Conservation (phyloP, 1,284 basidiomycete species). For the Agaricales sp. region DNA sequence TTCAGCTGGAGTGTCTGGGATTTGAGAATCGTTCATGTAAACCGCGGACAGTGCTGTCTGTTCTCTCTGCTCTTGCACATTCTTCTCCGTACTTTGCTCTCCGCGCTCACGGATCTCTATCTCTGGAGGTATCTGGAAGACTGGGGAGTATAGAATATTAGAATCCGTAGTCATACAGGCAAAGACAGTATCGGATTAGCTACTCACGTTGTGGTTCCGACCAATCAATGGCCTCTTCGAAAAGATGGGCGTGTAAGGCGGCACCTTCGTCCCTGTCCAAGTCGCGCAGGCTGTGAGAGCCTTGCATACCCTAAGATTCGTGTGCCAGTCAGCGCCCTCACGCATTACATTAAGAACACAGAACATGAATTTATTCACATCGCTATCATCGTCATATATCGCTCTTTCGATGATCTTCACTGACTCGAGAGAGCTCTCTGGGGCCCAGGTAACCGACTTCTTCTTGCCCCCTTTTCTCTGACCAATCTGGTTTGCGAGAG, state of each 20-base stretch:
- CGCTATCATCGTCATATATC: slow-evolving; percentile 74
- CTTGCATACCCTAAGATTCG: slow-evolving; percentile 49
- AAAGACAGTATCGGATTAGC: slow-evolving; percentile 8
- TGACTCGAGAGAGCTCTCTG: slow-evolving; percentile 58
- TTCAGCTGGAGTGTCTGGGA: slow-evolving; percentile 70
- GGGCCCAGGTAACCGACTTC: slow-evolving; percentile 69
- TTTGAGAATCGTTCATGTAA: slow-evolving; percentile 56
- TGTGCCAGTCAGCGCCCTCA: slow-evolving; percentile 35
- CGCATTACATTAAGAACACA: slow-evolving; percentile 32
- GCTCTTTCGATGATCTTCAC: slow-evolving; percentile 73
- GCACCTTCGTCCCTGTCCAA: slow-evolving; percentile 78
- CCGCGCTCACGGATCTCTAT: slow-evolving; percentile 46
- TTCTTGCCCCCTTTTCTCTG: slow-evolving; percentile 27
- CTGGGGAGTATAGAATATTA: slow-evolving; percentile 24
- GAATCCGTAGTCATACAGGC: slow-evolving; percentile 13
- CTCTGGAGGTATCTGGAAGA: slow-evolving; percentile 49
- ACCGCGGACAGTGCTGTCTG: slow-evolving; percentile 63
- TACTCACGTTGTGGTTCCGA: slow-evolving; percentile 61
- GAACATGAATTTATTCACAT: slow-evolving; percentile 56
- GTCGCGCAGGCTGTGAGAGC: slow-evolving; percentile 62
- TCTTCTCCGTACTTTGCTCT: slow-evolving; percentile 53
- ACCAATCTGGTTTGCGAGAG: slow-evolving; percentile 27
- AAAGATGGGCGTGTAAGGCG: slow-evolving; percentile 65
- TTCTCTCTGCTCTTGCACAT: slow-evolving; percentile 62
- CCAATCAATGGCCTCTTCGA: slow-evolving; percentile 80